Evolutionary conservation across 2,329 filamentous ascomycete species (phyloP), one percentile per base, ranked within the genome.

Genomic region (Cryphonectria parasitica): DNA sequence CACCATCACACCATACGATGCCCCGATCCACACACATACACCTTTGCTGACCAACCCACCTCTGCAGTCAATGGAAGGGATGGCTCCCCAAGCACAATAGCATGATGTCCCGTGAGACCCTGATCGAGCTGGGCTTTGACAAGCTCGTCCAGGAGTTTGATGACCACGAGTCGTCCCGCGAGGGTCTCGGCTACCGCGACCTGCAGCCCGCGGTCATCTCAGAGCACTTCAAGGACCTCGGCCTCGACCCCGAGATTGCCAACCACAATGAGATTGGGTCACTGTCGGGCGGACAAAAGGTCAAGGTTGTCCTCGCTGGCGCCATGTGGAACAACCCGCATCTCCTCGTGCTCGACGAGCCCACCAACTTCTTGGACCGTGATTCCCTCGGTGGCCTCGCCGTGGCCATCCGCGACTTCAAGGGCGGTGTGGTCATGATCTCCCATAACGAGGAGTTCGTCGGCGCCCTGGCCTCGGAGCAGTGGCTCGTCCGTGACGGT

Each of bases 281-380:
- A 77, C 87, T 99, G 17, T 98, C 95, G 13, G 96, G 96, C 82
- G 96, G 96, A 19, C 96, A 99, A 80, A 98, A 98, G 83, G 96
- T 99, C 84, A 99, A 99, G 88, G 96, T 99, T 64, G 96, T 99
- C 74, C 90, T 99, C 76, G 96, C 94, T 3, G 93, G 93, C 77
- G 93, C 94, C 76, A 97, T 97, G 94, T 97, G 95, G 95, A 98
- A 98, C 85, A 98, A 98, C 86, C 96, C 96, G 0, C 96, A 99
- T 85, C 84, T 99, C 77, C 89, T 99, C 73, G 96, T 99, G 64
- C 93, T 99, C 72, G 96, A 99, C 83, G 96, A 99, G 89, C 96
- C 96, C 72, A 98, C 96, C 80, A 99, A 99, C 86, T 99, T 98
- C 88, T 90, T 99, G 86, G 96, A 99, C 79, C 94, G 96, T 77